Evolutionary conservation across 106 monocot species (phyloP), one percentile per base, ranked within the genome.

Genomic region (Iris macrosiphon): DNA sequence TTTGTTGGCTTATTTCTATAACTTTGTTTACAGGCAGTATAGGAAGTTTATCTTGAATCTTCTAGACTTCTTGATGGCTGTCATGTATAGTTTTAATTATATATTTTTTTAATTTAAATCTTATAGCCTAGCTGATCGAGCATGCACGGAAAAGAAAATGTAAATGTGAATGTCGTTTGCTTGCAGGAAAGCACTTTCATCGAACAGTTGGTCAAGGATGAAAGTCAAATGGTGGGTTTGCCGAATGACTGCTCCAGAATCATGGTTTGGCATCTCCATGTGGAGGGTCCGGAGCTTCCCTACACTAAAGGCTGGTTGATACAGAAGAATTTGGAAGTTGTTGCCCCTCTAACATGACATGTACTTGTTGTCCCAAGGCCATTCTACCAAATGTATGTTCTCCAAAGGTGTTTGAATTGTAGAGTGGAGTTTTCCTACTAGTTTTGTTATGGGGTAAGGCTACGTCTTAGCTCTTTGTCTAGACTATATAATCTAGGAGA

Each of bases 191-290:
- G 56, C 20, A 73, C 62, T 57, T 73, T 88, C 37, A 53, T 79
- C 18, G 83, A 88, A 55, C 72, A 79, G 46, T 40, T 88, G 28
- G 69, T 88, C 42, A 83, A 79, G 57, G 88, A 88, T 66, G 88
- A 83, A 63, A 88, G 72, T 52, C 88, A 88, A 62, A 88, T 88
- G 83, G 79, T 76, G 60, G 82, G 82, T 30, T 53, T 88, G 15
- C 62, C 69, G 19, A 49, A 55, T 2, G 59, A 72, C 21, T 83
- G 83, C 63, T 78, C 82, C 14, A 65, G 34, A 49, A 41, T 88
- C 20, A 73, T 88, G 79, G 79, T 67, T 22, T 88, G 82, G 88
- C 71, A 76, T 71, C 47, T 68, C 3, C 31, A 63, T 43, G 49
- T 79, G 25, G 88, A 83, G 61, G 65, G 73, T 44, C 62, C 79